Conservation (phyloP, 352 stramenopile species). For the Phytophthora tubulina region DNA sequence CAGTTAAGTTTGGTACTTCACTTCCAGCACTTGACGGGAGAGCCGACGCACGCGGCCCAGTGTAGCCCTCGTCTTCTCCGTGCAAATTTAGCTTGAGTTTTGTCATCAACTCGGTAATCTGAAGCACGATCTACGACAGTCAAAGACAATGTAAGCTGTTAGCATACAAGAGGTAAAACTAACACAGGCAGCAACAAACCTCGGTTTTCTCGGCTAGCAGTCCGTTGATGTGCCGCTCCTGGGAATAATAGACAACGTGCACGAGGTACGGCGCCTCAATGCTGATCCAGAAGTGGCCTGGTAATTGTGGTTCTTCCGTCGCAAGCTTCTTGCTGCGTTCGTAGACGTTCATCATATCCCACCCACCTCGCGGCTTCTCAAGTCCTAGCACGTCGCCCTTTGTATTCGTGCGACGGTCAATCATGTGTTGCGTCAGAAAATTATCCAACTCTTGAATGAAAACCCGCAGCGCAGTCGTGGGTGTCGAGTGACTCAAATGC, state of each 20-base stretch:
- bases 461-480: slow-evolving; percentile 52
- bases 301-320: slow-evolving; percentile 40
- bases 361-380: slow-evolving; percentile 51
- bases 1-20: slow-evolving; percentile 10
- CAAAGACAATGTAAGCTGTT: slow-evolving; percentile 12
- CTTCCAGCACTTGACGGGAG: slow-evolving; percentile 16
- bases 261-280: slow-evolving; percentile 73
- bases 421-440: slow-evolving; percentile 54
- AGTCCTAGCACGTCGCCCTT: slow-evolving; percentile 62
- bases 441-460: slow-evolving; percentile 84
- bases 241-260: slow-evolving; percentile 82
- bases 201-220: slow-evolving; percentile 79
- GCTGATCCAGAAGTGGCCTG: slow-evolving; percentile 76
- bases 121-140: slow-evolving; percentile 59
- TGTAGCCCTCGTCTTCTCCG: slow-evolving; percentile 27
- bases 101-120: slow-evolving; percentile 63
- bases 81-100: slow-evolving; percentile 51
- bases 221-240: slow-evolving; percentile 68
- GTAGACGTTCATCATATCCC: slow-evolving; percentile 57
- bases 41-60: not conserved
- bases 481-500: slow-evolving; percentile 69
- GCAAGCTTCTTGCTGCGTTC: slow-evolving; percentile 48
- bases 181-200: slow-evolving; percentile 37
- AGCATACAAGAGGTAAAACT: not conserved
- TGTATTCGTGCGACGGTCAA: slow-evolving; percentile 34